Conservation (phyloP, 306 rosid species). For the Astragalus glycyphyllos region DNA sequence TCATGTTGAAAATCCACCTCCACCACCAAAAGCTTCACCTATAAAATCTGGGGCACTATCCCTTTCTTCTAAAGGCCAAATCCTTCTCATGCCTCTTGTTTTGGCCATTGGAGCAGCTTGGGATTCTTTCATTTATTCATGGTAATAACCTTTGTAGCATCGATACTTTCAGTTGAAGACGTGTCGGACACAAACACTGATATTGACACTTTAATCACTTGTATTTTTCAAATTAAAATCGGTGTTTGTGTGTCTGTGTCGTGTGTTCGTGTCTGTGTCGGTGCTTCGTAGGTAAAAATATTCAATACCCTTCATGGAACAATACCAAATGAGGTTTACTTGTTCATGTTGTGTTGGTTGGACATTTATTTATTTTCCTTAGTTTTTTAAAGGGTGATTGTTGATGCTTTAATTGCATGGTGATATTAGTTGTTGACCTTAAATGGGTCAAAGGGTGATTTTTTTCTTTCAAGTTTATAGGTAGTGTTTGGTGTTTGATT, state of each 20-base stretch:
- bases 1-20: constrained; percentile 71
- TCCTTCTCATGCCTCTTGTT: constrained; percentile 58
- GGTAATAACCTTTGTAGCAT: constrained; percentile 35
- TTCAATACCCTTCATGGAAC: not conserved
- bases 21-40: constrained; percentile 67
- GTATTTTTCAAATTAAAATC: too few relatives aligned
- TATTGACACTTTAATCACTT: too few relatives aligned
- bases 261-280: too few relatives aligned
- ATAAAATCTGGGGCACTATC: constrained; percentile 39
- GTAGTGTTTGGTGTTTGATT: constrained; percentile 44
- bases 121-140: constrained; percentile 62
- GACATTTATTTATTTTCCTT: not conserved
- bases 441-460: constrained; percentile 37
- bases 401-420: constrained; percentile 3
- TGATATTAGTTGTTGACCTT: constrained; percentile 42
- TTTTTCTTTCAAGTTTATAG: constrained; percentile 9
- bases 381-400: constrained; percentile 31
- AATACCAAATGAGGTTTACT: not conserved
- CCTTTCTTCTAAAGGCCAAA: constrained; percentile 41
- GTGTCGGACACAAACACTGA: too few relatives aligned
- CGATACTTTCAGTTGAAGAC: too few relatives aligned
- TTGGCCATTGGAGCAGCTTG: constrained; percentile 67
- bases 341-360: constrained; percentile 31
- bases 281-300: too few relatives aligned
- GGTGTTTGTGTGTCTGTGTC: too few relatives aligned